Evolutionary conservation across 306 rosid genomes (phyloP), one percentile per base, ranked within the genome.

Genomic region (Prunus fruticosa): DNA sequence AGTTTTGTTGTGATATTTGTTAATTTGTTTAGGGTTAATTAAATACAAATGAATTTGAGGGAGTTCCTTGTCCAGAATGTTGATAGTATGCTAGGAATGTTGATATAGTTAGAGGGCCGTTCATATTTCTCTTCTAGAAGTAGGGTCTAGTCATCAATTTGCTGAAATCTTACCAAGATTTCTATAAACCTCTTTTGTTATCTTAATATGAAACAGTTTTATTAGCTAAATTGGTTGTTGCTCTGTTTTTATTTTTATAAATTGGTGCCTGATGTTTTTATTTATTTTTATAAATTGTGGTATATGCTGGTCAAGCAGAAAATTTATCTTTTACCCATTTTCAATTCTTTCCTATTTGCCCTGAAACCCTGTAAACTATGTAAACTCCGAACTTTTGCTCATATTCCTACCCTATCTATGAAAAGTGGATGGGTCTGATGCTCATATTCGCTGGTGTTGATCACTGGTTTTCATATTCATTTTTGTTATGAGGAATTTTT

Each of bases 61-160:
- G 22, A 13, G 38, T 43, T 10, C 73, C 15, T 49, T 53, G 10
- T 65, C 50, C n/a, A 5, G 13, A 7, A 16, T 79, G 82, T 72
- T n/a, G 13, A 78, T 73, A 73, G 41, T n/a, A 38, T 71, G 41
- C 28, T 64, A 71, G 25, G 34, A 38, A 65, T 43, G 68, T 67
- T 30, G 20, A 52, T 69, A 41, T 50, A 30, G 10, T 3, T 27
- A 71, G 56, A 25, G 1, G 46, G n/a, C 67, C 49, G 27, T 32
- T 64, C 47, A 32, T 34, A 32, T 64, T 64, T 19, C 9, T 8
- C 23, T 3, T 34, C 47, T 34, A 16, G 14, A 38, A 2, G 43
- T 1, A 38, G 56, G 18, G 18, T 27, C 4, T 25, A 25, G 38
- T 71, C 2, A 0, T 6, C 43, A 16, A 23, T 27, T 69, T 62